These are phyloP conservation scores for Camelina sativa DNA, from an alignment of 345 rosid genomes.

Conservation along the genomic window DNA sequence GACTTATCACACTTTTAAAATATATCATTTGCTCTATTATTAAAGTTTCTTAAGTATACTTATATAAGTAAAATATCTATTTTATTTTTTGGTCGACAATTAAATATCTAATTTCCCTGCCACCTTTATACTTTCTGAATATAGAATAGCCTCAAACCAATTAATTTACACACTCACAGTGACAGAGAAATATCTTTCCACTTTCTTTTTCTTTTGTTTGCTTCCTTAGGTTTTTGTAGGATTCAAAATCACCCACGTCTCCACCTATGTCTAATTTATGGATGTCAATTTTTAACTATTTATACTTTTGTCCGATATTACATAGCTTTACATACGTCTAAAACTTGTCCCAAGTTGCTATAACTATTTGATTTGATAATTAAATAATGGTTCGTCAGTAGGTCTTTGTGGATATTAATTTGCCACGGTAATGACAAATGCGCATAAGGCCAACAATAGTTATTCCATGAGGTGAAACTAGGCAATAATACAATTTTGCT, in stretches of 20 bases:
- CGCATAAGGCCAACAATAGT: constrained; percentile 5
- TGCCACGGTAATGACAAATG: constrained; percentile 23
- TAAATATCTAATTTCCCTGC: constrained; percentile 27
- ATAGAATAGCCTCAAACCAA: neutral
- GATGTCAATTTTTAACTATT: neutral
- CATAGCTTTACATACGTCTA: neutral
- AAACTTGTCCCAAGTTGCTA: constrained; percentile 22
- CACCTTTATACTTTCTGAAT: constrained; percentile 19
- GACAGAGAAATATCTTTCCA: neutral
- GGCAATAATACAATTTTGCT: constrained; percentile 26
- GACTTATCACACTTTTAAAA: constrained; percentile 10
- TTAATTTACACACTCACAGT: neutral
- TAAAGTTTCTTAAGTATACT: neutral
- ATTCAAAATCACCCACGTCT: constrained; percentile 33
- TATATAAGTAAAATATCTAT: neutral
- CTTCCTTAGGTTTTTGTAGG: neutral
- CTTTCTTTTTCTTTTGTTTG: neutral
- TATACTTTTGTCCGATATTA: neutral
- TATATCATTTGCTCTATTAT: neutral
- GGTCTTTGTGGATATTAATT: constrained; percentile 30
- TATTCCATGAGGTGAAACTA: constrained; percentile 10
- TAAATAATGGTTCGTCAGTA: neutral
- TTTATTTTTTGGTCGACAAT: neutral
- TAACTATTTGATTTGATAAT: constrained; percentile 4
- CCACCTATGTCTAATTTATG: neutral